Evolutionary conservation across 2,329 filamentous ascomycete genomes (phyloP).

Genomic region (Epicoccum sorghinum): DNA sequence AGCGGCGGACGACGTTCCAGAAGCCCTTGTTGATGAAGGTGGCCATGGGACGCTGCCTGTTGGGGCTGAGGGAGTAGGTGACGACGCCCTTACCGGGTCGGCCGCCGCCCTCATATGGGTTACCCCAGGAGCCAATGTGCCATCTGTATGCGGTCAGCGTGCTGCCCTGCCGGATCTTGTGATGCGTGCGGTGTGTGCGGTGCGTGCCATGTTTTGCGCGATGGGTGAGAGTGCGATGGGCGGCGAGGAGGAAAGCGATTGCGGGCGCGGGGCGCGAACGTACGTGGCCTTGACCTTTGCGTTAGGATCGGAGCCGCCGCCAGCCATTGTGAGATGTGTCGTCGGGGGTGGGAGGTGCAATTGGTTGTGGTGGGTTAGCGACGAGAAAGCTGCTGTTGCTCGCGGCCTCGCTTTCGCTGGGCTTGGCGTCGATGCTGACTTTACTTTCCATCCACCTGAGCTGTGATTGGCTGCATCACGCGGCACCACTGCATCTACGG

Average conservation of each 20-base stretch:
- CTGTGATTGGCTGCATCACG: constrained; percentile 6
- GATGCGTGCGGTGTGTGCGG: constrained; percentile 2
- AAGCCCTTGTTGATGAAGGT: constrained; percentile 79
- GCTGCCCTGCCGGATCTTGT: constrained; percentile 17
- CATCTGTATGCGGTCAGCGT: constrained; percentile 33
- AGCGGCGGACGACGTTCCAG: constrained; percentile 94
- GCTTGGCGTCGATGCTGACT: background rate
- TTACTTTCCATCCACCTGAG: too few relatives aligned
- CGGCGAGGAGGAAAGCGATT: constrained; percentile 12
- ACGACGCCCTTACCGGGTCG: constrained; percentile 65
- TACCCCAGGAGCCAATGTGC: constrained; percentile 47
- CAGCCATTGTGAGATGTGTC: constrained; percentile 36
- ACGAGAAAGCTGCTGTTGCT: constrained; percentile 14
- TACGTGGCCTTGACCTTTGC: constrained; percentile 39
- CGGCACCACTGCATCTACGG: background rate
- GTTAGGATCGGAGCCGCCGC: constrained; percentile 34
- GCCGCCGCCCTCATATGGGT: constrained; percentile 48
- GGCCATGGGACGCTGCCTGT: constrained; percentile 87
- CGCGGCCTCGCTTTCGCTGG: background rate
- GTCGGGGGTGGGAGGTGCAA: constrained; percentile 22
- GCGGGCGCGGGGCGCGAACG: constrained; percentile 22
- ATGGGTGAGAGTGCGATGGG: constrained; percentile 12
- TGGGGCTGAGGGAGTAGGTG: constrained; percentile 78
- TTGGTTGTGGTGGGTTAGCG: constrained; percentile 27
- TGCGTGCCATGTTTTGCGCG: constrained; percentile 12